Base-by-base conservation (phyloP, 1,139 yeast genomes). In the Komagataea norvegica region DNA sequence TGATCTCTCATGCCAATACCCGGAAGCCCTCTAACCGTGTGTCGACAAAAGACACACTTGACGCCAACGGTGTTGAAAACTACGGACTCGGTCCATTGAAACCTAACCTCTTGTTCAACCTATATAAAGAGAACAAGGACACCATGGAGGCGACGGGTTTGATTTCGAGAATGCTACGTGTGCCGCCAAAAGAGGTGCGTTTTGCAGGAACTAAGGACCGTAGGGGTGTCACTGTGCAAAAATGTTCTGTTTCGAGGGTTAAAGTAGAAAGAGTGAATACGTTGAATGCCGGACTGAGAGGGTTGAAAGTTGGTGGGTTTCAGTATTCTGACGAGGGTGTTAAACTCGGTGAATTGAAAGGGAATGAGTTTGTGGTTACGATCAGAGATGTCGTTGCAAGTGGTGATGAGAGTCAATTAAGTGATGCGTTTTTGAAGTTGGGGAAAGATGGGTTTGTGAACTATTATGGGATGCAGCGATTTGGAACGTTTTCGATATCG, bases 121-220 rank as follows among this genome's bases (percentile, higher is more conserved):
- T 91, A 24, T 89, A 84, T 66, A 91, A 91, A 59, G 96, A 91
- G 56, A 93, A 93, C 62, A 84, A 91, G 57, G 99, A 91, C 54
- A 89, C 99, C 2, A 88, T 91, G 96, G 97, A 91, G 60, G 89
- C 86, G 8, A 93, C 94, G 1, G 73, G 79, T 21, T 64, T 83
- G 25, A 66, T 91, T 33, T 67, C 91, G 28, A 83, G 82, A 55
- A 73, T 85, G 47, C 67, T 91, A 49, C 73, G 89, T 45, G 64
- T 84, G 14, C 91, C 89, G 14, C 69, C 82, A 7, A 83, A 80
- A 49, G 59, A 68, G 25, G 70, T 91, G 27, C 71, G 84, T 38
- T 88, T 80, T 60, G 95, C 97, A 1, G 99, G 99, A 16, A 93
- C 98, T 5, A 91, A 91, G 55, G 99, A 91, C 60, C 77, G 97